phyloP scores from a whole-genome alignment of 2,329 filamentous ascomycete species.

The Lecanicillium sp. region DNA sequence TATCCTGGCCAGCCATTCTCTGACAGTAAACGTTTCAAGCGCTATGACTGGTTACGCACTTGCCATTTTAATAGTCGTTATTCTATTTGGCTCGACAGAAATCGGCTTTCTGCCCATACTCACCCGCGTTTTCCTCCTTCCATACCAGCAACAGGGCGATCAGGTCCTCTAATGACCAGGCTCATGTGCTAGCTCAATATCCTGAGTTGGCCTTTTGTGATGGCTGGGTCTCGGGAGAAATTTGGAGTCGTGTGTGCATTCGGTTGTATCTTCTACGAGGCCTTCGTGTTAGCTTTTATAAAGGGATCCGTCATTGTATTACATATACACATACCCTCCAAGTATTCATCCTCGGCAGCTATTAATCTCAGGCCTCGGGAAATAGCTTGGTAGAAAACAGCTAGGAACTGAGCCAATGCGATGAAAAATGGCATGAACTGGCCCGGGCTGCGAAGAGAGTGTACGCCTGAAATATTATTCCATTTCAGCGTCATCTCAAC shows the following conservation, averaged over 20 bases:
- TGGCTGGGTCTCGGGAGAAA: background rate
- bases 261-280: background rate
- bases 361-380: conserved; percentile 4
- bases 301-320: background rate
- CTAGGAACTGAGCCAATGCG: conserved; percentile 14
- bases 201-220: background rate
- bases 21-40: too few species aligned
- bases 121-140: too few species aligned
- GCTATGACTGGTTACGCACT: too few species aligned
- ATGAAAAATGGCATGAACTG: conserved; percentile 20
- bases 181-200: background rate
- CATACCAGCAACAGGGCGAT: too few species aligned
- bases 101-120: too few species aligned
- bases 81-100: too few species aligned
- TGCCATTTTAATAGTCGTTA: too few species aligned
- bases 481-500: conserved; percentile 17
- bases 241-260: conserved; percentile 1
- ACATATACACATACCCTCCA: conserved; percentile 4
- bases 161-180: too few species aligned
- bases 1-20: too few species aligned
- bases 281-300: background rate
- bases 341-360: conserved; percentile 2
- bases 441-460: conserved; percentile 12
- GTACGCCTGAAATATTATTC: conserved; percentile 15
- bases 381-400: conserved; percentile 12